Conservation (phyloP, 106 monocot species). For the Phalaenopsis equestris region DNA sequence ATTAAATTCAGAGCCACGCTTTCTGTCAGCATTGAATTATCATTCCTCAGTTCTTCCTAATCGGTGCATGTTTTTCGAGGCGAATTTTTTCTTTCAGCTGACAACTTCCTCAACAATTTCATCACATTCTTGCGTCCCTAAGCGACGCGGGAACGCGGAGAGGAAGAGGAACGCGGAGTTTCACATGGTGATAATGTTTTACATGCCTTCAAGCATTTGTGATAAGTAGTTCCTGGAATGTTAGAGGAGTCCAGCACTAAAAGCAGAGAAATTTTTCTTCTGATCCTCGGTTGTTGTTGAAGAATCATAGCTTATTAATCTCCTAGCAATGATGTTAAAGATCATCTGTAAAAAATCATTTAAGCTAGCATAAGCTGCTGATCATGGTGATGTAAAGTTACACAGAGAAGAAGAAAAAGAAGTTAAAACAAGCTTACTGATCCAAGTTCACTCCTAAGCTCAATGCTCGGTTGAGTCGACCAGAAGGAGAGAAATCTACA, state of each 20-base stretch:
- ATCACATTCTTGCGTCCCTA: constrained; percentile 42
- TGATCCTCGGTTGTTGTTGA: constrained; percentile 8
- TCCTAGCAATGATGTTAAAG: constrained; percentile 51
- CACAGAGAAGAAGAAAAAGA: no score
- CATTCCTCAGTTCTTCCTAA: constrained; percentile 37
- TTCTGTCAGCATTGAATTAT: constrained; percentile 31
- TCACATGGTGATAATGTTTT: no score
- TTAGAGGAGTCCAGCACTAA: constrained; percentile 38
- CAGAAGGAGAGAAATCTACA: constrained; percentile 18
- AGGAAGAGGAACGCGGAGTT: no score
- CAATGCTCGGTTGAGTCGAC: constrained; percentile 28
- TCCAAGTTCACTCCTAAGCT: constrained; percentile 20
- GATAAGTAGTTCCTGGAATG: constrained; percentile 41
- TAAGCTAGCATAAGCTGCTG: no score
- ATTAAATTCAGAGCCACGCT: constrained; percentile 44
- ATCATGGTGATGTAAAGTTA: no score
- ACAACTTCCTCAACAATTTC: constrained; percentile 29
- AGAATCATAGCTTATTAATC: constrained; percentile 35
- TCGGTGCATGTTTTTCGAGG: constrained; percentile 17
- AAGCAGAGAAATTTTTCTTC: constrained; percentile 35
- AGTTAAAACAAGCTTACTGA: neutral
- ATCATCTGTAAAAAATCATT: constrained; percentile 28
- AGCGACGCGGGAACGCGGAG: no score
- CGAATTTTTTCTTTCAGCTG: constrained; percentile 24
- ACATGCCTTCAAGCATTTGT: constrained; percentile 36